Evolutionary conservation across 805 yeast species (phyloP).

Genomic region (Candida ortonii): DNA sequence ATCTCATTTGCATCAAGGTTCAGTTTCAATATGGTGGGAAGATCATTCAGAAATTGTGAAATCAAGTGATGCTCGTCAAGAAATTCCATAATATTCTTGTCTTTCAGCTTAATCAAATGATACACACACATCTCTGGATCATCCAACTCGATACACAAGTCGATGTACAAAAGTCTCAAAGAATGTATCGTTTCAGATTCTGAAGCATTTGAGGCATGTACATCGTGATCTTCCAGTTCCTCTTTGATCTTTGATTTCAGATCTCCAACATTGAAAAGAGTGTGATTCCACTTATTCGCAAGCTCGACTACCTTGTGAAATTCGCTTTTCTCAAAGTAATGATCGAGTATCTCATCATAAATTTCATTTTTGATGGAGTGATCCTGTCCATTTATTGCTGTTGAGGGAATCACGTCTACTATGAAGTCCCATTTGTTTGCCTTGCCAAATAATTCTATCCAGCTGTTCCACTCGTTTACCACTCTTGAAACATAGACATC

Average conservation of each 20-base stretch:
- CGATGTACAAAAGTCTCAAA: constrained; percentile 45
- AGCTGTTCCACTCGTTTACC: constrained; percentile 58
- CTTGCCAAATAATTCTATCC: constrained; percentile 54
- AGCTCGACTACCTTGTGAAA: constrained; percentile 39
- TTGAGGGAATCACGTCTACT: constrained; percentile 55
- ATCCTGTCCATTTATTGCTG: constrained; percentile 25
- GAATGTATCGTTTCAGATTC: constrained; percentile 11
- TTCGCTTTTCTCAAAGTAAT: constrained; percentile 41
- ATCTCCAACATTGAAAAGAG: constrained; percentile 44
- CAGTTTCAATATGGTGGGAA: constrained; percentile 52
- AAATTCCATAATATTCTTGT: constrained; percentile 52
- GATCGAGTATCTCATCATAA: constrained; percentile 47
- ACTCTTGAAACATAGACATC: constrained; percentile 23
- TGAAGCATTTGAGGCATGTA: constrained; percentile 1
- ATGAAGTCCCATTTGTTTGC: constrained; percentile 44
- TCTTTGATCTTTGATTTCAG: constrained; percentile 49
- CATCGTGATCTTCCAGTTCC: constrained; percentile 35
- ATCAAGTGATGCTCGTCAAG: constrained; percentile 64
- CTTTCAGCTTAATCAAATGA: constrained; percentile 57
- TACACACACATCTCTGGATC: constrained; percentile 63
- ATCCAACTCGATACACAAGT: constrained; percentile 53
- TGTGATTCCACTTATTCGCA: constrained; percentile 55
- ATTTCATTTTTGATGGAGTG: constrained; percentile 33
- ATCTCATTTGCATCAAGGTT: constrained; percentile 32
- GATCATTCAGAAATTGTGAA: constrained; percentile 40